Percentiles rank a stretch among this genome's conserved stretches.
Conservation (phyloP, 371 early-diverging fungal genomes). For the Mucor ambiguus region DNA sequence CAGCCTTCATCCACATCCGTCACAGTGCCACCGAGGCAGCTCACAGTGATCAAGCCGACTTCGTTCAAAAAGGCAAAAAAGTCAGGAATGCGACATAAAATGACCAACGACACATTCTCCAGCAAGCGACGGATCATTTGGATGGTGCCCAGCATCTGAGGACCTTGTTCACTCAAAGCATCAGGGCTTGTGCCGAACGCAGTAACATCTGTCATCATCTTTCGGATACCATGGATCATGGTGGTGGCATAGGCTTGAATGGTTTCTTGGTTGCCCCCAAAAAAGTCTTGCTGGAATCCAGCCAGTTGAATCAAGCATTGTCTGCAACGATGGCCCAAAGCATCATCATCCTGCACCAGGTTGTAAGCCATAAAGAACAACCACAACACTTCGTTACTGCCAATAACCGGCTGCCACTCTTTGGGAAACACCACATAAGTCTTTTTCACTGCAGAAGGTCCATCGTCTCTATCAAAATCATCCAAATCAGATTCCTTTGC, state of each 20-base stretch:
- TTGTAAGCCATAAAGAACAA: conserved; percentile 58
- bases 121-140: conserved; percentile 55
- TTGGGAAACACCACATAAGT: conserved; percentile 52
- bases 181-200: conserved; percentile 35
- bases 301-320: conserved; percentile 74
- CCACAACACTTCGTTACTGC: conserved; percentile 56
- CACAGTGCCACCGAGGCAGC: conserved; percentile 60
- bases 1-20: conserved; percentile 57
- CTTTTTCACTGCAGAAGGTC: conserved; percentile 37
- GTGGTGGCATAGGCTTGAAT: conserved; percentile 50
- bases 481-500: conserved; percentile 41
- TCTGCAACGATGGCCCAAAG: conserved; percentile 56
- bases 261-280: conserved; percentile 45
- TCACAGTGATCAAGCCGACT: conserved; percentile 62
- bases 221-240: conserved; percentile 59
- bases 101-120: conserved; percentile 38
- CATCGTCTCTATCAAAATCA: conserved; percentile 51
- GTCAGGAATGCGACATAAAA: conserved; percentile 57
- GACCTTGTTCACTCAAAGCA: conserved; percentile 43
- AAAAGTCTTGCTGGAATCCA: conserved; percentile 69
- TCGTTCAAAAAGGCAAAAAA: conserved; percentile 66
- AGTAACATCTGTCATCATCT: conserved; percentile 50
- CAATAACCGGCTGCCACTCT: conserved; percentile 49
- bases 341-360: conserved; percentile 53
- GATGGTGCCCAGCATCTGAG: conserved; percentile 52